These are phyloP conservation scores for Cercospora sp. DNA, from an alignment of 2,329 filamentous ascomycete genomes.

Conservation along the genomic window DNA sequence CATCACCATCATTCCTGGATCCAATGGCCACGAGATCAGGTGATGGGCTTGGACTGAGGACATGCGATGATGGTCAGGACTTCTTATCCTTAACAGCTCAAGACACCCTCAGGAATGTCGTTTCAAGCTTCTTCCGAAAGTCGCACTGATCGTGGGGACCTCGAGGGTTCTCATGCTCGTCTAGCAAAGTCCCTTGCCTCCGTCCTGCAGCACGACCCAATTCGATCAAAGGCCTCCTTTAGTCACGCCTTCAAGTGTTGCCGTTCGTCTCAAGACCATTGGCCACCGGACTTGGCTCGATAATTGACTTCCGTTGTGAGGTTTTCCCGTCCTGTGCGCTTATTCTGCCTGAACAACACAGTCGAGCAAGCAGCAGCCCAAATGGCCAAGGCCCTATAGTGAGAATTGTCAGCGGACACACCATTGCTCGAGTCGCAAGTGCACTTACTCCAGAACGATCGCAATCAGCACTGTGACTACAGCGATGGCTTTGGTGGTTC, in stretches of 20 bases:
- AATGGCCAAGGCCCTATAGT: background rate
- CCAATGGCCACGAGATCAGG: background rate
- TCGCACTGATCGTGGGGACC: background rate
- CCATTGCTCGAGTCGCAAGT: background rate
- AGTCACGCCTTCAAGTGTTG: background rate
- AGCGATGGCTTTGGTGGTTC: background rate
- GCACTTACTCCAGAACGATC: constrained; percentile 20
- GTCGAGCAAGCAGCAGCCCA: background rate
- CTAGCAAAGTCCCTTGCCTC: background rate
- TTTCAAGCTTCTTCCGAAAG: background rate
- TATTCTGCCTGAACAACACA: background rate
- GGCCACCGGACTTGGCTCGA: background rate
- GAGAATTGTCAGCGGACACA: background rate
- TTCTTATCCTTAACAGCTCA: too few species aligned
- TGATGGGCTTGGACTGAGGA: background rate
- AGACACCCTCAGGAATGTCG: background rate
- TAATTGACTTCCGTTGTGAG: background rate
- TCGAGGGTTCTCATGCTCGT: background rate
- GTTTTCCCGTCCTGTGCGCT: background rate
- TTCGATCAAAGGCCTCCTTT: background rate
- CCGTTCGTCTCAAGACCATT: background rate
- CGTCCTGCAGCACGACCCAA: background rate
- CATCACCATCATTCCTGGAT: background rate
- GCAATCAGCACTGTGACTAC: constrained; percentile 12
- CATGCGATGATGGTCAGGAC: background rate